Percentiles rank a stretch among this genome's conserved stretches.
Conservation (phyloP, 352 stramenopile species). For the Phytopythium delawarense region DNA sequence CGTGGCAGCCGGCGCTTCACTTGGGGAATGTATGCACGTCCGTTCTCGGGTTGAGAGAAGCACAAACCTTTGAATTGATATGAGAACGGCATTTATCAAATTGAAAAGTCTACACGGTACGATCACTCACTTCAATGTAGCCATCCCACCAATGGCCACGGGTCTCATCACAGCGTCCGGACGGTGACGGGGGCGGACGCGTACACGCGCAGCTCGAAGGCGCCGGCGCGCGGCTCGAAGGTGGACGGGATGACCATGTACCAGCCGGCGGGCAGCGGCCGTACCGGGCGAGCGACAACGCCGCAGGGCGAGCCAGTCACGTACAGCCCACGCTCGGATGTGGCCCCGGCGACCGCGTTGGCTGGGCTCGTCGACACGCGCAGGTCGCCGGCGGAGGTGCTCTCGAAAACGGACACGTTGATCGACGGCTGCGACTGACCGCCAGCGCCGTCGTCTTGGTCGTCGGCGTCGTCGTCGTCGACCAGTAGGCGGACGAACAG, state of each 20-base stretch:
- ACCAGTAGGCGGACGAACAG: conserved; percentile 55
- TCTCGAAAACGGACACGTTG: conserved; percentile 74
- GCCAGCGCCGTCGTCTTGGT: conserved; percentile 3
- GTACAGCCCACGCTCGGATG: conserved; percentile 57
- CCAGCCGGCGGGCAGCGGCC: conserved; percentile 41
- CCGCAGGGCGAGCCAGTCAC: conserved; percentile 46
- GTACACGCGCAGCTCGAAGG: conserved; percentile 59
- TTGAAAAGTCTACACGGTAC: background rate
- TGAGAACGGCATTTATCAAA: background rate
- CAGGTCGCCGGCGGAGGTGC: conserved; percentile 47
- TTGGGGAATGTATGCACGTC: conserved; percentile 2
- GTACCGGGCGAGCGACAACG: conserved; percentile 33
- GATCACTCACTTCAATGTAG: background rate
- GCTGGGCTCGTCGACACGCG: conserved; percentile 61
- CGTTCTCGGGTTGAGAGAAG: conserved; percentile 2
- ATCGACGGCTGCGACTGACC: conserved; percentile 29
- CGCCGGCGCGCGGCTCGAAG: conserved; percentile 53
- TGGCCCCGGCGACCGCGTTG: conserved; percentile 33
- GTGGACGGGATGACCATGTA: conserved; percentile 78
- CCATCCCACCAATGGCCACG: background rate
- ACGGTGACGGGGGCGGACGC: conserved; percentile 39
- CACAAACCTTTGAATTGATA: background rate
- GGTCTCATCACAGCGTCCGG: conserved; percentile 20
- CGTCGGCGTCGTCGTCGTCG: conserved; percentile 15
- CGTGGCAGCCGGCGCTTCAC: background rate